A percentile compares a stretch with the other conserved stretches of the same genome.
Evolutionary conservation across 2,329 filamentous ascomycete genomes (phyloP).

Genomic region (Talaromyces sp.): DNA sequence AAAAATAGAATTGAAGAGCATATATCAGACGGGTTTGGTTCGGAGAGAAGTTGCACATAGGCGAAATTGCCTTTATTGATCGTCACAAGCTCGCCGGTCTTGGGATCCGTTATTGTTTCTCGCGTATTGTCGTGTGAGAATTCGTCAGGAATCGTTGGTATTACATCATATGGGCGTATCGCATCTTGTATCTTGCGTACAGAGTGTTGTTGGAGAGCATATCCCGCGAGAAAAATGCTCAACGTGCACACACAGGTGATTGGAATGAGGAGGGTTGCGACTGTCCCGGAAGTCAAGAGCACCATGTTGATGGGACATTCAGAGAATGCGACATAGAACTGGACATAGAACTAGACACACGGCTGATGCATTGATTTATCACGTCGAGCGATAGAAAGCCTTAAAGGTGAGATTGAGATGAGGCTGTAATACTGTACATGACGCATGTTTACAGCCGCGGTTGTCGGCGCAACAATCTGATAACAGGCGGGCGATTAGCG

Average conservation of each 20-base stretch:
- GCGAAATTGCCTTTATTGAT: constrained; percentile 23
- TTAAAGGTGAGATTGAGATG: neutral
- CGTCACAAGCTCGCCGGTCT: constrained; percentile 8
- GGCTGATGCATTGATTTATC: neutral
- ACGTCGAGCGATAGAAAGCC: neutral
- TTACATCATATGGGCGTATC: constrained; percentile 47
- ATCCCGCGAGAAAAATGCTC: constrained; percentile 82
- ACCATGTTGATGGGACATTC: constrained; percentile 34
- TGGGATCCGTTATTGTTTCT: constrained; percentile 10
- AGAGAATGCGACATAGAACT: constrained; percentile 1
- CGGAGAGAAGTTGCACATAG: constrained; percentile 42
- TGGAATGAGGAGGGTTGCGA: constrained; percentile 40
- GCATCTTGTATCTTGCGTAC: constrained; percentile 71
- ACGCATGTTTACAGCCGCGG: neutral
- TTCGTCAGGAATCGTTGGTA: constrained; percentile 28
- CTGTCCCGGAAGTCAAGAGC: constrained; percentile 41
- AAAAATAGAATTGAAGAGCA: constrained; percentile 44
- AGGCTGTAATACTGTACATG: neutral
- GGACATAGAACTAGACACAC: neutral
- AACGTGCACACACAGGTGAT: constrained; percentile 70
- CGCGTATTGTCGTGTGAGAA: constrained; percentile 5
- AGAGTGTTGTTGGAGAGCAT: constrained; percentile 81
- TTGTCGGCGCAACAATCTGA: neutral
- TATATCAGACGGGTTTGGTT: constrained; percentile 39
- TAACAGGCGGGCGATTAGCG: neutral